Base-by-base conservation (phyloP, 176 grass and related monocot genomes). In the Leersia perrieri region DNA sequence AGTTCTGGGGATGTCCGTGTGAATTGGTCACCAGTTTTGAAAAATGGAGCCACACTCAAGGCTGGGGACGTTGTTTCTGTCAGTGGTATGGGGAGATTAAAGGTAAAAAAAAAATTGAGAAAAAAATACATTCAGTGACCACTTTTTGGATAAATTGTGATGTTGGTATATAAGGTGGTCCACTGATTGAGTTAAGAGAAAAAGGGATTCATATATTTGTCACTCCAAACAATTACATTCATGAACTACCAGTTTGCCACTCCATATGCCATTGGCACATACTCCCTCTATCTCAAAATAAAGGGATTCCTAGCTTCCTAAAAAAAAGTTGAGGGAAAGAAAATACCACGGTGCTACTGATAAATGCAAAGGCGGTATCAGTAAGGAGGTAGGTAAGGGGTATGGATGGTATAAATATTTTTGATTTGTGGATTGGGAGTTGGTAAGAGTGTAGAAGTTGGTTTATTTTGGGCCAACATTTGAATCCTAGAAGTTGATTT, bases 31-130 rank as follows among this genome's bases (percentile, higher is more conserved):
- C 79, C 80, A 33, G 89, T 88, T 82, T 67, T 60, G 45, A 99
- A 99, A 93, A 99, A 90, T 90, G 97, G 97, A 84, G 45, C 62
- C 30, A 82, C 68, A 33, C 86, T 99, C 31, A 99, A 91, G 70
- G 89, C 91, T 70, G 97, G 97, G 40, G 93, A 99, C 47, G 33
- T 99, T 71, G 87, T 99, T 85, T 99, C 97, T 79, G 90, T 96
- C 72, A 93, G 88, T 73, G 93, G 91, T 13, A 79, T 88, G 80
- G 97, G 97, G 74, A 93, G 96, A 33, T 84, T 99, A 72, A 91
- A 99, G 90, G 96, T 95, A 90, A 64, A 53, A 80, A 57, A n/a
- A n/a, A n/a, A 80, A 57, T 71, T 9, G n/a, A n/a, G n/a, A n/a
- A n/a, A n/a, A n/a, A n/a, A n/a, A n/a, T 9, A 45, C 9, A 16